Evolutionary conservation across 2,329 filamentous ascomycete genomes (phyloP), one percentile per base, ranked within the genome.

Genomic region (Aureobasidium subglaciale): DNA sequence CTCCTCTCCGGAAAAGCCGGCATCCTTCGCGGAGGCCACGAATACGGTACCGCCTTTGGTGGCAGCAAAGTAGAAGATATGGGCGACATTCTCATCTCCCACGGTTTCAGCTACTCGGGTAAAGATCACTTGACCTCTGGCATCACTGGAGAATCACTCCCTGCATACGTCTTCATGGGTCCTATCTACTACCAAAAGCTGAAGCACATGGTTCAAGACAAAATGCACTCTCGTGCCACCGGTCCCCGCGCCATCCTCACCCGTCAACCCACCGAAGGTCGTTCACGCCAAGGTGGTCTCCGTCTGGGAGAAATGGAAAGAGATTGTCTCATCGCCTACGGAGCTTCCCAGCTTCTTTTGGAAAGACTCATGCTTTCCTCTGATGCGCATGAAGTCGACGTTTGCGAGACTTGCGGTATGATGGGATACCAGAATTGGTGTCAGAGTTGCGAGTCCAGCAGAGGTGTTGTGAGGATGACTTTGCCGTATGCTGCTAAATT

Each of bases 181-280:
- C 93, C 93, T 10, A 99, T 99, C 72, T 99, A 96, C 77, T 99
- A 99, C 77, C 93, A 99, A 77, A 95, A 96, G 63, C 83, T 99
- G 62, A 99, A 99, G 81, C 93, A 99, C 79, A 99, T 99, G 93
- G 93, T 99, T 4, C 91, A 97, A 71, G 93, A 99, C 70, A 99
- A 99, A 76, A 97, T 99, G 93, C 93, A 99, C 74, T 92, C 89
- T 29, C 89, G 93, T 59, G 85, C 92, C 2, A 86, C 90, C 13
- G 95, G 95, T 0, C 95, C 93, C 0, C 82, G 88, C 11, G 92
- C 92, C 24, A 93, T 96, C 61, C 79, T 99, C 24, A 99, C 93
- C 1, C 85, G 93, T 9, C 93, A 99, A 70, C 93, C 93, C 0
- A 99, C 92, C 0, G 93, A 99, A 75, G 93, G 93, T 78, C 84